Base-by-base conservation (phyloP, 805 yeast genomes). In the Hanseniaspora lachancei region DNA sequence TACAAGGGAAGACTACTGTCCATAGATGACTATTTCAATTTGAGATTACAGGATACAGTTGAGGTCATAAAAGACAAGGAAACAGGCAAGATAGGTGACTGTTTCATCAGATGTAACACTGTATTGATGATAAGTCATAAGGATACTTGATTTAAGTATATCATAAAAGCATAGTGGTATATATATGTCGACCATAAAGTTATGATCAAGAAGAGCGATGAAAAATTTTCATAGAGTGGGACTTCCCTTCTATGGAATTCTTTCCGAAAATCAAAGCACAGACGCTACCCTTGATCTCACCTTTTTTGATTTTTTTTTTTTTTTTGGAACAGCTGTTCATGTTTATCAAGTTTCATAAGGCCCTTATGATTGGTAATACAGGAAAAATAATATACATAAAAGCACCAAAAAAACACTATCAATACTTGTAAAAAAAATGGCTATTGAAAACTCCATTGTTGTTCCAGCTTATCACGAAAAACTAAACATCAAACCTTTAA, bases 11-110 rank as follows among this genome's bases (percentile, higher is more conserved):
- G 68, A 21, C 74, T 93, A 46, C 69, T 81, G 4, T 80, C 95
- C 1, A 84, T 86, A 24, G 98, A 93, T 66, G 86, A 86, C 62
- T 93, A 93, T 70, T 91, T 93, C 91, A 93, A 93, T 63, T 60
- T 93, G 36, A 89, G 86, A 64, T 69, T 89, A 42, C 82, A 78
- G 38, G 77, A 81, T 32, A 79, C 82, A 1, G 77, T 73, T 54
- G 82, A 80, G 65, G 69, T 74, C 38, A 70, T 77, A 2, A 72
- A 73, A 57, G 75, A 77, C 40, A 73, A 70, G 49, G 68, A 72
- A 29, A 76, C 77, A 49, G 78, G 81, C 6, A 67, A 69, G 7
- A 74, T 85, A 9, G 89, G 87, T 23, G 96, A 89, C 62, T 72
- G 91, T 23, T 84, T 91, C 64, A 82, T 89, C 57, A 75, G 97